Conservation (phyloP, 2,329 filamentous ascomycete genomes). For the Diaporthe sp. region DNA sequence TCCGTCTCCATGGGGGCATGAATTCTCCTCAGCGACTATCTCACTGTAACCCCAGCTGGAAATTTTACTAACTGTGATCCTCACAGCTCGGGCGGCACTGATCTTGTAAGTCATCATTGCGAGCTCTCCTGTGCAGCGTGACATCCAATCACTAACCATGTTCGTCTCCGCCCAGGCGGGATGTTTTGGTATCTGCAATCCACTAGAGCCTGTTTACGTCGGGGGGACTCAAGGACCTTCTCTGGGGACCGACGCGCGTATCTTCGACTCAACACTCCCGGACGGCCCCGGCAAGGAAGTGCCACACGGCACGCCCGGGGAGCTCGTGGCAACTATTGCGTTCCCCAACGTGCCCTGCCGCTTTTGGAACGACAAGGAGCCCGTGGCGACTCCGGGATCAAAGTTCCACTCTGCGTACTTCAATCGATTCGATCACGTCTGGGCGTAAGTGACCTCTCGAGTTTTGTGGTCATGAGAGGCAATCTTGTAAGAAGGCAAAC, state of each 20-base stretch:
- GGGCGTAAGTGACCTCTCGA: constrained; percentile 77
- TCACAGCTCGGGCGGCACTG: constrained; percentile 72
- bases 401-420: constrained; percentile 75
- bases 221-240: constrained; percentile 66
- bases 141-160: constrained; percentile 15
- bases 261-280: constrained; percentile 75
- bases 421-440: constrained; percentile 74
- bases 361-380: constrained; percentile 69
- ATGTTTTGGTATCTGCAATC: constrained; percentile 75
- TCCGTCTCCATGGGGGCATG: neutral
- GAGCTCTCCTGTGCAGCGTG: neutral
- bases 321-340: constrained; percentile 77
- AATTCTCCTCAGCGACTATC: too few relatives aligned
- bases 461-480: neutral
- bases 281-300: constrained; percentile 60
- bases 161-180: constrained; percentile 58
- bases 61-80: neutral
- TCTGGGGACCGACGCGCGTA: constrained; percentile 64
- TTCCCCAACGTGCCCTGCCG: constrained; percentile 83
- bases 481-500: neutral
- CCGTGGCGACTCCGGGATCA: constrained; percentile 59
- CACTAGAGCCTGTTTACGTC: constrained; percentile 75
- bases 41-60: neutral
- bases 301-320: constrained; percentile 75
- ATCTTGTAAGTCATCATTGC: constrained; percentile 67